Base-by-base conservation (phyloP, 2,329 filamentous ascomycete species). In the Cytospora mali region DNA sequence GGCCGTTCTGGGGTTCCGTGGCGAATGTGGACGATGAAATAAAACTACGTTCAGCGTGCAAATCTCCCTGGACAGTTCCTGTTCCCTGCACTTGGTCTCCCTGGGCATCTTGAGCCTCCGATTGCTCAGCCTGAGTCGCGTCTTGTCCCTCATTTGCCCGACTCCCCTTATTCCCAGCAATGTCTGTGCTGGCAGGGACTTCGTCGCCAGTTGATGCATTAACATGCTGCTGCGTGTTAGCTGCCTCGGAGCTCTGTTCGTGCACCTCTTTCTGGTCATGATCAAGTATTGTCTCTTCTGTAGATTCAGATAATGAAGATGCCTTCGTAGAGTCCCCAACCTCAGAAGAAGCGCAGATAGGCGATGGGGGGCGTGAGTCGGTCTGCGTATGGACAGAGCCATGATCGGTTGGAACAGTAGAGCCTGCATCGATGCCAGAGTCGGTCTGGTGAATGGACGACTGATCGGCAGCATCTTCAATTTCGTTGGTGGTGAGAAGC, bases 271-370 rank as follows among this genome's bases (percentile, higher is more conserved):
- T 73, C 13, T 75, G 77, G 52, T 78, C 77, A 7, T 65, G 64
- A 14, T 74, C 75, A 51, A 80, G 77, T 2, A 84, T 72, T 5
- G 85, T 87, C 69, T 86, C 84, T 63, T 88, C 82, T 1, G 85
- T 88, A 2, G 82, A 84, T 64, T 87, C 86, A 6, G 85, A 88
- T 11, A 88, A 71, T 0, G 86, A 88, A 0, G 85, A 88, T 4
- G 86, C 86, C 68, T 84, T 85, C 7, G 86, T 88, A 3, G 85
- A 88, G 55, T 82, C 80, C 16, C 80, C 83, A 46, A 81, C 75
- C 62, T 88, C 85, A 6, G 84, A 87, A 18, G 78, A 79, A 23
- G 75, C 75, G 51, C 80, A 79, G 25, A 81, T 71, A 0, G 85
- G 85, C 16, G 85, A 88, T 13, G 81, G 73, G 5, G 85, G 84